Percentiles rank a stretch among this genome's conserved stretches.
Conservation (phyloP, 2,329 filamentous ascomycete genomes). For the Pyrenophora teres region DNA sequence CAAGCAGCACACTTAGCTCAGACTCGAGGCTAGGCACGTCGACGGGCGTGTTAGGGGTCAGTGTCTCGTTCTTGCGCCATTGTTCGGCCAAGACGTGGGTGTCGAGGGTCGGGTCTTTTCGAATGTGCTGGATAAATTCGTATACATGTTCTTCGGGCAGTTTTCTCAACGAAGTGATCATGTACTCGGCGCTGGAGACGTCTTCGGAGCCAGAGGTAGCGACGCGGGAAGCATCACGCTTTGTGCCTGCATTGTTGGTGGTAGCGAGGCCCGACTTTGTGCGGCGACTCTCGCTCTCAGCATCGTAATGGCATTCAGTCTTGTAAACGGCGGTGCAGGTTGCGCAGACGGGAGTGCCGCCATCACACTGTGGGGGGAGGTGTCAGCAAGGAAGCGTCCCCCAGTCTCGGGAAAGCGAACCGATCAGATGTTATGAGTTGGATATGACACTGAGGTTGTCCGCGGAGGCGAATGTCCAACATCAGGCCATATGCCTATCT, state of each 20-base stretch:
- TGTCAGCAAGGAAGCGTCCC: conserved; percentile 18
- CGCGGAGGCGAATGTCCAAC: conserved; percentile 25
- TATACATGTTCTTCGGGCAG: conserved; percentile 53
- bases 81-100: conserved; percentile 48
- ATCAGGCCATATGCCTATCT: conserved; percentile 6
- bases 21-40: conserved; percentile 40
- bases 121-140: conserved; percentile 51
- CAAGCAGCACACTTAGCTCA: conserved; percentile 46
- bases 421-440: background rate
- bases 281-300: conserved; percentile 54
- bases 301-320: conserved; percentile 57
- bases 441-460: conserved; percentile 11
- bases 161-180: conserved; percentile 51
- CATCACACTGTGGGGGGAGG: conserved; percentile 53
- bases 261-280: conserved; percentile 42
- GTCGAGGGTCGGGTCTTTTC: conserved; percentile 49
- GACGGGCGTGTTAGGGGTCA: conserved; percentile 35
- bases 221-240: conserved; percentile 36
- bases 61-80: conserved; percentile 46
- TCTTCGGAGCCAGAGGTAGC: conserved; percentile 13
- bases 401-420: background rate
- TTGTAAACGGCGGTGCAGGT: conserved; percentile 58
- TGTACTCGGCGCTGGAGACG: conserved; percentile 39
- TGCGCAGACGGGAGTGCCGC: conserved; percentile 54
- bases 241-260: conserved; percentile 25